Conservation (phyloP, 2,329 filamentous ascomycete genomes). For the Alternaria infectoria region DNA sequence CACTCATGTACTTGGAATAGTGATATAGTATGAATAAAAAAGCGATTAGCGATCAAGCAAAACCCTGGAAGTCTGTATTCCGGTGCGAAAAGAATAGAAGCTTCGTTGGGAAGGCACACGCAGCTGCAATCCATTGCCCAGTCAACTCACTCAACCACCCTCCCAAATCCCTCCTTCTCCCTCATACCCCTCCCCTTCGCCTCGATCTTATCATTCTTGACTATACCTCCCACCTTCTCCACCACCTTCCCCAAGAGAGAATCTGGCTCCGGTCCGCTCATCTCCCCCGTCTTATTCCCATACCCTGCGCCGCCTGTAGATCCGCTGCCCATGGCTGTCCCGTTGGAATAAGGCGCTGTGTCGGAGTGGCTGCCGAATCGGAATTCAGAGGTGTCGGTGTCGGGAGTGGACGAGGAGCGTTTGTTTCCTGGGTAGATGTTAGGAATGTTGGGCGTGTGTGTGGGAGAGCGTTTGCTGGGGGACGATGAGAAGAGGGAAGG, state of each 20-base stretch:
- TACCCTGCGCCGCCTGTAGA: conserved; percentile 46
- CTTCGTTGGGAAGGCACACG: neutral
- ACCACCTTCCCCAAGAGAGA: conserved; percentile 63
- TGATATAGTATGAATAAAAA: neutral
- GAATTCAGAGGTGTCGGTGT: conserved; percentile 1
- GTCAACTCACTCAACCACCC: neutral
- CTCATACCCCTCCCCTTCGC: conserved; percentile 61
- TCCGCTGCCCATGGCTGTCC: conserved; percentile 37
- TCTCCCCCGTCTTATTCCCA: conserved; percentile 48
- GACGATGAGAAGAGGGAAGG: neutral
- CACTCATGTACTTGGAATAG: neutral
- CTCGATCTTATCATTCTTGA: conserved; percentile 57
- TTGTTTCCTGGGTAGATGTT: conserved; percentile 40
- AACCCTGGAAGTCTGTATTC: neutral
- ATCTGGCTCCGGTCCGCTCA: conserved; percentile 37
- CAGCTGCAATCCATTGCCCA: neutral
- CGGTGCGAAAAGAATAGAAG: neutral
- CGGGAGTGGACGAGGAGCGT: conserved; percentile 17
- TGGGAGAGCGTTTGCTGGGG: neutral
- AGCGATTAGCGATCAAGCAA: neutral
- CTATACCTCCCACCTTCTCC: conserved; percentile 62
- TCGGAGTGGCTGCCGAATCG: conserved; percentile 30
- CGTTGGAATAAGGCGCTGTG: conserved; percentile 32
- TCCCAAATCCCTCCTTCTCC: conserved; percentile 34
- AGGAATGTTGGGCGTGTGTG: neutral